Conservation (phyloP, 2,329 filamentous ascomycete genomes). For the Juglanconis juglandina region DNA sequence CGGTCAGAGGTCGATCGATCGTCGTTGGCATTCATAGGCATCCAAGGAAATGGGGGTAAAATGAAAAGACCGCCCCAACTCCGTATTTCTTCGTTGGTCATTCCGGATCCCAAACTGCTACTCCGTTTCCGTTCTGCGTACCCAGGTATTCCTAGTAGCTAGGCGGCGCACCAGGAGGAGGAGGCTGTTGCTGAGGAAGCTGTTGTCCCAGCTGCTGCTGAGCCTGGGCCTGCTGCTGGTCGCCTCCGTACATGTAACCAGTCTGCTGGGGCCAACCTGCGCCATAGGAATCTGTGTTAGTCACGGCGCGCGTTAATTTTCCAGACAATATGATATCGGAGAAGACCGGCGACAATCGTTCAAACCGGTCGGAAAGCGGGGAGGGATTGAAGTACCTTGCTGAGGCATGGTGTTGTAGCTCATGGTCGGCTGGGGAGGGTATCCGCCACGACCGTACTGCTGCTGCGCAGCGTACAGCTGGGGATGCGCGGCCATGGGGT, state of each 20-base stretch:
- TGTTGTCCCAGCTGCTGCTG: constrained; percentile 32
- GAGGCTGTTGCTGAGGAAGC: constrained; percentile 10
- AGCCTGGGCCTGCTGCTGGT: constrained; percentile 35
- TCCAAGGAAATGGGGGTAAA: not conserved
- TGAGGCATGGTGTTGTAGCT: constrained; percentile 40
- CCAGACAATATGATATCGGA: not conserved
- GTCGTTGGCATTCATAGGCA: constrained; percentile 2
- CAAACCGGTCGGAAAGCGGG: not conserved
- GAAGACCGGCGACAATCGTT: not conserved
- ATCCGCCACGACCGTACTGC: constrained; percentile 42
- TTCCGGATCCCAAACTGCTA: not conserved
- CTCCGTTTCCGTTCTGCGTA: not conserved
- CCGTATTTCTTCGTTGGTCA: not conserved
- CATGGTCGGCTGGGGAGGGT: constrained; percentile 33
- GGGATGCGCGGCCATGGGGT: constrained; percentile 31
- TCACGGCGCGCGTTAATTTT: not conserved
- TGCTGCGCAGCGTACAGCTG: constrained; percentile 35
- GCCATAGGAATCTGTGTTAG: constrained; percentile 10
- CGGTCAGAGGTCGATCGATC: constrained; percentile 4
- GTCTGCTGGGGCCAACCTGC: constrained; percentile 35
- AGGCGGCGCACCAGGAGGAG: constrained; percentile 10
- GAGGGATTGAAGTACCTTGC: constrained; percentile 28
- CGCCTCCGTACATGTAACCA: constrained; percentile 17
- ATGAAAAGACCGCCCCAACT: not conserved
- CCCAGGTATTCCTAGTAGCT: constrained; percentile 4